These are phyloP conservation scores for Fonsecaea erecta DNA, from an alignment of 2,329 filamentous ascomycete genomes.

Conservation along the genomic window DNA sequence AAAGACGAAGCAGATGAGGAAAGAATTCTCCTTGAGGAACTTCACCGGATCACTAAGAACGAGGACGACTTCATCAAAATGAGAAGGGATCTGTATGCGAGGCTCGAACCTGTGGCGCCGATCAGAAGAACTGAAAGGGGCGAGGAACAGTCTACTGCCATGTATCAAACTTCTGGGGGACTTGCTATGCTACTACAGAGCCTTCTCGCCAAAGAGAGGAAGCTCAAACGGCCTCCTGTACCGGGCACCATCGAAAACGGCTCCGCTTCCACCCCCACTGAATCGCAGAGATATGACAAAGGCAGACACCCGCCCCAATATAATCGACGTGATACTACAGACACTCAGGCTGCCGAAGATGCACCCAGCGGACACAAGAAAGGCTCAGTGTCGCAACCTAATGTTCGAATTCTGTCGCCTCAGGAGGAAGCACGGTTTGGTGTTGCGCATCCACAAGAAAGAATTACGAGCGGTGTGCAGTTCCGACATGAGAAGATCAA, in stretches of 20 bases:
- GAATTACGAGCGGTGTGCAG: constrained; percentile 80
- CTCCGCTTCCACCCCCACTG: constrained; percentile 51
- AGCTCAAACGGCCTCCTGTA: constrained; percentile 80
- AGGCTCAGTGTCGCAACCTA: constrained; percentile 49
- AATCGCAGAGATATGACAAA: constrained; percentile 35
- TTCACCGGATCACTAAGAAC: constrained; percentile 87
- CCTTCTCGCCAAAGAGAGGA: constrained; percentile 80
- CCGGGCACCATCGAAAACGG: constrained; percentile 62
- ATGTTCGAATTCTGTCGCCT: constrained; percentile 72
- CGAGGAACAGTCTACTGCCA: constrained; percentile 47
- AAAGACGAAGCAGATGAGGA: constrained; percentile 92
- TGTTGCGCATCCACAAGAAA: constrained; percentile 80
- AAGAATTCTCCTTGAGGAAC: constrained; percentile 82
- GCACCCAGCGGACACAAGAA: constrained; percentile 46
- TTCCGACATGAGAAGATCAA: constrained; percentile 73
- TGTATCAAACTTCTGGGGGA: constrained; percentile 80
- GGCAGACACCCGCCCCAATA: constrained; percentile 40
- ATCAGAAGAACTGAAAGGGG: constrained; percentile 63
- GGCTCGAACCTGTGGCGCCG: constrained; percentile 80
- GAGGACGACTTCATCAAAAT: constrained; percentile 87
- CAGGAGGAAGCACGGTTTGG: constrained; percentile 81
- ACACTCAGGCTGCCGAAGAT: constrained; percentile 33
- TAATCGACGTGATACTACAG: constrained; percentile 36
- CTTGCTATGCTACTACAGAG: constrained; percentile 80
- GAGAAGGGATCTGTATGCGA: constrained; percentile 80